Conservation (phyloP, 768 basidiomycete species). For the Rhizopogon roseolus region DNA sequence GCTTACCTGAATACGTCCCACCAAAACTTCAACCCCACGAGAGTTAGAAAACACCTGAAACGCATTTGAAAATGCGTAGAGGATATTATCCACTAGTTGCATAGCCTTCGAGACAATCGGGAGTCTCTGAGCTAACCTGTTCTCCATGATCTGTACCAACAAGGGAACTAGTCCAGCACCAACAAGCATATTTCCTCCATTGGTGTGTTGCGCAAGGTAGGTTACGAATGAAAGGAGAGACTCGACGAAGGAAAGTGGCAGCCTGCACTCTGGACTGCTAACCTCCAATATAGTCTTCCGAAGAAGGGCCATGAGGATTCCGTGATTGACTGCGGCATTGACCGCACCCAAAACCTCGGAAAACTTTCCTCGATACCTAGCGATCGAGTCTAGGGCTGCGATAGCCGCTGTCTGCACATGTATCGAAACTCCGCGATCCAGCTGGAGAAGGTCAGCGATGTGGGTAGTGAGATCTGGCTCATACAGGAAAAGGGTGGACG, state of each 20-base stretch:
- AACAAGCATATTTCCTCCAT: slow-evolving; percentile 90
- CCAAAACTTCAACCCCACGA: slow-evolving; percentile 79
- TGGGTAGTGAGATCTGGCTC: slow-evolving; percentile 91
- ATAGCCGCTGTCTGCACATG: slow-evolving; percentile 81
- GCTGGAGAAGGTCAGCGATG: slow-evolving; percentile 84
- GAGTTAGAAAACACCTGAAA: slow-evolving; percentile 84
- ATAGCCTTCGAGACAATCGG: slow-evolving; percentile 84
- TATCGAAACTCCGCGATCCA: slow-evolving; percentile 66
- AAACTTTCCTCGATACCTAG: slow-evolving; percentile 76
- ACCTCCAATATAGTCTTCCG: slow-evolving; percentile 78
- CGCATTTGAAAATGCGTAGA: slow-evolving; percentile 85
- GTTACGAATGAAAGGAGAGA: slow-evolving; percentile 83
- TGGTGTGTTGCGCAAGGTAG: slow-evolving; percentile 78
- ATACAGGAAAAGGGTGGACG: slow-evolving; percentile 83
- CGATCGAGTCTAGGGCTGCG: slow-evolving; percentile 86
- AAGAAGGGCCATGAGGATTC: slow-evolving; percentile 85
- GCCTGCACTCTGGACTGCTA: slow-evolving; percentile 54
- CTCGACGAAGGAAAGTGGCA: slow-evolving; percentile 77
- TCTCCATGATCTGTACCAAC: slow-evolving; percentile 86
- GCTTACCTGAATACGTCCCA: slow-evolving; percentile 81
- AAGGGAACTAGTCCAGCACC: slow-evolving; percentile 89
- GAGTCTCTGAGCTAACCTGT: slow-evolving; percentile 61
- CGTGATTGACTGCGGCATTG: slow-evolving; percentile 95
- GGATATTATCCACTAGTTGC: slow-evolving; percentile 87
- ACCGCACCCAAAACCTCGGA: slow-evolving; percentile 87